Base-by-base conservation (phyloP, 2,329 filamentous ascomycete genomes). In the Pestalotiopsis sp. region DNA sequence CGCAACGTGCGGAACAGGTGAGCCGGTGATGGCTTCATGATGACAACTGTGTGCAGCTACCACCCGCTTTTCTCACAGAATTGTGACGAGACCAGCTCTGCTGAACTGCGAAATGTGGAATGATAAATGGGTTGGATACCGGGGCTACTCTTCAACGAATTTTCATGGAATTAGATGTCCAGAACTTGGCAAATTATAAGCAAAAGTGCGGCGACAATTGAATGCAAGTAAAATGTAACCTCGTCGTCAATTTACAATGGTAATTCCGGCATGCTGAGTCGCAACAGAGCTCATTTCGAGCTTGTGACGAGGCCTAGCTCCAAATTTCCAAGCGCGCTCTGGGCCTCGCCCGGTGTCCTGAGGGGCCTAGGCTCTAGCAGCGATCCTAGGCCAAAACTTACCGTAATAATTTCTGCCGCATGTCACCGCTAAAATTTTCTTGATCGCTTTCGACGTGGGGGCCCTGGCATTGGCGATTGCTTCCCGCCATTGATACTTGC, bases 1-100 rank as follows among this genome's bases (percentile, higher is more conserved):
- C 83, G 77, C 38, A 84, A 73, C 3, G 83, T 86, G 11, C 90
- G 91, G 73, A 93, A 80, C 55, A 84, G 74, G 6, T 78, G 80
- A 17, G 74, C 68, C 35, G 76, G n/a, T 24, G 40, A 24, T 65
- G 40, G 80, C 39, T 62, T 66, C 58, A 66, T 61, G 44, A n/a
- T 20, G 44, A 52, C 44, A 48, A 48, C 13, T 48, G n/a, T 48
- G n/a, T 9, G 44, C 7, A 52, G 44, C 44, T 52, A 52, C 17
- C 44, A 20, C 6, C 9, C 9, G 44, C 44, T 52, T 9, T n/a
- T 9, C 30, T 9, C 30, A 9, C 30, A 35, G 7, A 35, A n/a
- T 6, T 7, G 44, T 10, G 44, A 52, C 20, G 44, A 48, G 40
- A 52, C 17, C 17, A 52, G 44, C 44, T 52, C 17, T 20, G 17